Evolutionary conservation across 768 basidiomycete species (phyloP).

Genomic region (Sporobolomyces roseus): DNA sequence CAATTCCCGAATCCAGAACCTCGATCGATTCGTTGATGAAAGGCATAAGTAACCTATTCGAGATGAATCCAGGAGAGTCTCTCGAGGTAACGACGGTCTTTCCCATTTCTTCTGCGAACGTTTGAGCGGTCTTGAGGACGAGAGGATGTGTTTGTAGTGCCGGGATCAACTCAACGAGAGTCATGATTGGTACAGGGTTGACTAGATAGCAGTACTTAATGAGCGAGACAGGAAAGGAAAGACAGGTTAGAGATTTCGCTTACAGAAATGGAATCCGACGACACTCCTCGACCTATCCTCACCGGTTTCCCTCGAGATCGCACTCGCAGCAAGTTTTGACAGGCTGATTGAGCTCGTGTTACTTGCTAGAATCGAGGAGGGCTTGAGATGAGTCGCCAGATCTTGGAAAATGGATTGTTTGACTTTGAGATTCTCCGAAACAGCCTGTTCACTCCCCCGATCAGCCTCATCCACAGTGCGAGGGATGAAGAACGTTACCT

Average conservation of each 20-base stretch:
- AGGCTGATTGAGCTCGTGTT: conserved; percentile 95
- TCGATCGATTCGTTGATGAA: conserved; percentile 97
- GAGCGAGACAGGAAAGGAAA: no score
- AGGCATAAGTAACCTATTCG: conserved; percentile 66
- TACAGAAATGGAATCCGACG: conserved; percentile 54
- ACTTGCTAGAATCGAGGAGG: conserved; percentile 74
- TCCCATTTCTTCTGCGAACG: conserved; percentile 78
- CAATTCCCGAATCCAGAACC: conserved; percentile 88
- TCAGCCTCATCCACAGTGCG: not conserved
- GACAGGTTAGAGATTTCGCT: not conserved
- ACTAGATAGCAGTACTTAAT: conserved; percentile 46
- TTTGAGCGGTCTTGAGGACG: conserved; percentile 68
- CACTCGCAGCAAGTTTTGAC: conserved; percentile 83
- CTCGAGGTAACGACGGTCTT: conserved; percentile 89
- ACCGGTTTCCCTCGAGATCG: conserved; percentile 57
- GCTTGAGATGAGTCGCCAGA: conserved; percentile 64
- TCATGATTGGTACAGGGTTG: conserved; percentile 96
- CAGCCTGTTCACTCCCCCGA: conserved; percentile 58
- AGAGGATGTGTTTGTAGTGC: conserved; percentile 81
- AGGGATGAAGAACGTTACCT: conserved; percentile 56
- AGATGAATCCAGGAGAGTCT: conserved; percentile 71
- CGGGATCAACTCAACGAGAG: conserved; percentile 91
- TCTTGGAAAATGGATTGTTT: conserved; percentile 73
- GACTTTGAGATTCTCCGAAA: conserved; percentile 72
- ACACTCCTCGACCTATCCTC: conserved; percentile 60